Percentiles rank a stretch among this genome's conserved stretches.
Evolutionary conservation across 2,329 filamentous ascomycete genomes (phyloP).

Genomic region (Penicillium oxalicum): DNA sequence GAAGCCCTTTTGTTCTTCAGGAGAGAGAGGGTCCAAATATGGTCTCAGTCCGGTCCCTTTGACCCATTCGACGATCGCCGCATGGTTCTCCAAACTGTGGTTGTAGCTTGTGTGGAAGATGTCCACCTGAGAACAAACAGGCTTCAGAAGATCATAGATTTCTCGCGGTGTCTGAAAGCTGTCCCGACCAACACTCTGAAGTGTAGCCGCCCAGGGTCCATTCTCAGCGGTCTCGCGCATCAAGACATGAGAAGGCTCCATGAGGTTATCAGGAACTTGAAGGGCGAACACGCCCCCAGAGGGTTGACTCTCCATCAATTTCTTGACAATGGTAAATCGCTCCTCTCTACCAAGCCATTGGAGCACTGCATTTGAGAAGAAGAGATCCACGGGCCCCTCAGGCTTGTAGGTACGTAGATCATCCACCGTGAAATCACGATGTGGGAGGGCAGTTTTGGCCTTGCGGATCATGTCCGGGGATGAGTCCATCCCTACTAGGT

Average conservation of each 20-base stretch:
- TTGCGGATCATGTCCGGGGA: constrained; percentile 52
- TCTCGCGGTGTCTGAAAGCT: constrained; percentile 44
- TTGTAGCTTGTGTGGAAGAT: constrained; percentile 53
- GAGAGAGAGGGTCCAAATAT: constrained; percentile 46
- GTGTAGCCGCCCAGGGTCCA: constrained; percentile 35
- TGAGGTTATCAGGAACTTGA: constrained; percentile 50
- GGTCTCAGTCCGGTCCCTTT: constrained; percentile 53
- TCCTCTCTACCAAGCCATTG: constrained; percentile 49
- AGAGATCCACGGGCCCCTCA: constrained; percentile 35
- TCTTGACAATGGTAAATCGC: constrained; percentile 43
- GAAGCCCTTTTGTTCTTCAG: constrained; percentile 40
- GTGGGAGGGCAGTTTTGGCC: constrained; percentile 40
- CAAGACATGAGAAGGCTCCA: constrained; percentile 44
- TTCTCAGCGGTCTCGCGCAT: constrained; percentile 45
- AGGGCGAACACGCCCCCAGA: constrained; percentile 49
- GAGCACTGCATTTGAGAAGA: constrained; percentile 55
- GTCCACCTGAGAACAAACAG: constrained; percentile 41
- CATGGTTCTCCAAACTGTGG: constrained; percentile 46
- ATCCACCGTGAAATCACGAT: constrained; percentile 42
- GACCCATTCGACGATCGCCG: constrained; percentile 55
- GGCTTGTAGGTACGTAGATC: constrained; percentile 43
- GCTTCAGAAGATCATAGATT: constrained; percentile 47
- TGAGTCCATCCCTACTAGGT: constrained; percentile 49
- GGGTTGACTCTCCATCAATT: constrained; percentile 38
- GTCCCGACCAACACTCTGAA: constrained; percentile 39